Evolutionary conservation across 2,329 filamentous ascomycete species (phyloP).

Genomic region (Ceratocystis huliohia): DNA sequence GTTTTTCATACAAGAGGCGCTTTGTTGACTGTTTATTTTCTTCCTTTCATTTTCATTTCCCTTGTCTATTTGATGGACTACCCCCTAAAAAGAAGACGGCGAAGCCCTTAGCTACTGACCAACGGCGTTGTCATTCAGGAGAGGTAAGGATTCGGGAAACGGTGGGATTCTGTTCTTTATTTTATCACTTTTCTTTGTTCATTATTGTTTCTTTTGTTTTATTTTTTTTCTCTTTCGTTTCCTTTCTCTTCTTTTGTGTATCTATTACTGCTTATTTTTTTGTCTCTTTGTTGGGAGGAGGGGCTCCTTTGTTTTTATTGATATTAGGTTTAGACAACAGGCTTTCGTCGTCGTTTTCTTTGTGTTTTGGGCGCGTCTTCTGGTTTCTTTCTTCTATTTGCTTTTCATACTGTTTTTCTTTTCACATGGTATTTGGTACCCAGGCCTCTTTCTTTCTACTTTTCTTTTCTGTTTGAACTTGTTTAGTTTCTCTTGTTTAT

Average conservation of each 20-base stretch:
- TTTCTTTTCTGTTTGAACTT: slow-evolving; percentile 22
- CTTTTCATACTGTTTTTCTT: neutral
- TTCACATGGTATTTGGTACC: slow-evolving; percentile 9
- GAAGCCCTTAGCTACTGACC: neutral
- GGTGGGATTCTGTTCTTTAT: neutral
- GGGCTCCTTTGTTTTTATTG: neutral
- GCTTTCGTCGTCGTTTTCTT: neutral
- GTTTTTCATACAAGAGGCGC: neutral
- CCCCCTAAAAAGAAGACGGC: slow-evolving; percentile 3
- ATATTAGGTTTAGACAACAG: slow-evolving; percentile 5
- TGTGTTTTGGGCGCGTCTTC: slow-evolving; percentile 7
- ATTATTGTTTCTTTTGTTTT: slow-evolving; percentile 3
- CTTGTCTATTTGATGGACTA: neutral
- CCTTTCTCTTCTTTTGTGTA: slow-evolving; percentile 3
- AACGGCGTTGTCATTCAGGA: neutral
- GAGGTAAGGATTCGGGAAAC: neutral
- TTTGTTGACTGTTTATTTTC: neutral
- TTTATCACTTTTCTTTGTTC: neutral
- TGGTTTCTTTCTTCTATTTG: slow-evolving; percentile 9
- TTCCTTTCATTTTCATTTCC: neutral
- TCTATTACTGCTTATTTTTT: slow-evolving; percentile 1
- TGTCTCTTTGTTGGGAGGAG: neutral
- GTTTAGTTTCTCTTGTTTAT: slow-evolving; percentile 22
- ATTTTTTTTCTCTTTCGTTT: neutral
- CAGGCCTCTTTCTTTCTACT: slow-evolving; percentile 5